Base-by-base conservation (phyloP, 208 protist genomes). In the Crithidia fasciculata region DNA sequence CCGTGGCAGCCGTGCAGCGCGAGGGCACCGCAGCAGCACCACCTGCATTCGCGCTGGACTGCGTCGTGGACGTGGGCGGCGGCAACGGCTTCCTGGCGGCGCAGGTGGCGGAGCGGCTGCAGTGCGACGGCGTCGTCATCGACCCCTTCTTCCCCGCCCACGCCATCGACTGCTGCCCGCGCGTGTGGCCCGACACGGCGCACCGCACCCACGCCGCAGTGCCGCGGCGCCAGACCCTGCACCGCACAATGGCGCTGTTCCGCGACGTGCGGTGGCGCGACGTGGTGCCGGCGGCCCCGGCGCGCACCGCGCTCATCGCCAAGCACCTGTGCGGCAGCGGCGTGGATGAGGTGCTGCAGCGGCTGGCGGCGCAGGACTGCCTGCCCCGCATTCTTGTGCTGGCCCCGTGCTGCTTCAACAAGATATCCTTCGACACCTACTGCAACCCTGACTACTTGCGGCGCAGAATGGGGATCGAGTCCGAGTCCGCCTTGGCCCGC, bases 311-410 rank as follows among this genome's bases (percentile, higher is more conserved):
- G 8, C 70, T 94, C 55, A 78, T 94, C 54, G 88, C 91, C 19
- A 96, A 96, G 75, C 91, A 96, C 62, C 84, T 96, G 36, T 96
- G 91, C 63, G 91, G 91, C 19, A 91, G 83, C 43, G 83, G 83
- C 63, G 82, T 94, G 45, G 91, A 94, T 66, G 78, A 86, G 66
- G 92, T 88, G 58, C 69, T 96, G 45, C 70, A 55, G 10, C 83
- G 52, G 41, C 41, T 47, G 59, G 59, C 44, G 19, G 49, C 59
- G 10, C 87, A 86, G 79, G 62, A 70, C 41, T 84, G 75, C 67
- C 77, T 90, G 53, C 91, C 89, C 6, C 82, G 80, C 36, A 69
- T 96, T 40, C 69, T 94, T 40, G 78, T 94, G 13, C 76, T 96
- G 5, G 85, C 83, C 15, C 91, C 89, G 9, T 93, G 85, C 69